Conservation (phyloP, 1,284 basidiomycete genomes). For the Microstroma glucosiphilum region DNA sequence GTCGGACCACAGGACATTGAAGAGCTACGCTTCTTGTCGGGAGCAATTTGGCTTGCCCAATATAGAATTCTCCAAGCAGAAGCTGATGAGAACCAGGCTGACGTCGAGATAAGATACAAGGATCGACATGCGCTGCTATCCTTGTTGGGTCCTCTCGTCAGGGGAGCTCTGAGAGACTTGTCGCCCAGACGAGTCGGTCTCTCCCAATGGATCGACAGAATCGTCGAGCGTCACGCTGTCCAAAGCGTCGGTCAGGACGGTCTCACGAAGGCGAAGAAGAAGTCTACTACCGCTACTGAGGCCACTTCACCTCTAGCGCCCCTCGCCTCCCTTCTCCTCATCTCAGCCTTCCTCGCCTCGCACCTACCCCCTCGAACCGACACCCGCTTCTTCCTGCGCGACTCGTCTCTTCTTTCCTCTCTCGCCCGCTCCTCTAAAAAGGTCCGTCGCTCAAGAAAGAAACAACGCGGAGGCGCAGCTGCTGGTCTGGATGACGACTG, state of each 20-base stretch:
- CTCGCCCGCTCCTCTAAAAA: background rate
- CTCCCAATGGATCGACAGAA: background rate
- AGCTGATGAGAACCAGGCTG: background rate
- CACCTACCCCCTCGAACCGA: slow-evolving; percentile 1
- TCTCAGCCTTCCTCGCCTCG: slow-evolving; percentile 7
- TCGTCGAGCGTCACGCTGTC: background rate
- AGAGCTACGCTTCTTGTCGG: background rate
- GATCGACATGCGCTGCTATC: too few species aligned
- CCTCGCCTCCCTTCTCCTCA: slow-evolving; percentile 2
- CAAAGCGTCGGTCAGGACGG: background rate
- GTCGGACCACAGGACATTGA: background rate
- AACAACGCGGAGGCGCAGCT: background rate
- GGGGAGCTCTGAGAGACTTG: background rate
- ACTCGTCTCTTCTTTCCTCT: background rate
- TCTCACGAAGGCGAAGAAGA: background rate
- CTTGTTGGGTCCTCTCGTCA: too few species aligned
- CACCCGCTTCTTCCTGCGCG: slow-evolving; percentile 5
- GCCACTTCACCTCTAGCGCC: background rate
- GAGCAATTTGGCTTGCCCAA: background rate
- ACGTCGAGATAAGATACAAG: background rate
- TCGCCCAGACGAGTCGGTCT: background rate
- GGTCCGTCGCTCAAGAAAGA: background rate
- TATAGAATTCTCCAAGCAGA: background rate
- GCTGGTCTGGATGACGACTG: background rate
- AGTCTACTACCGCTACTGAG: background rate